Evolutionary conservation across 78 protist genomes (phyloP).

Genomic region (Dictyostelium firmibasis): DNA sequence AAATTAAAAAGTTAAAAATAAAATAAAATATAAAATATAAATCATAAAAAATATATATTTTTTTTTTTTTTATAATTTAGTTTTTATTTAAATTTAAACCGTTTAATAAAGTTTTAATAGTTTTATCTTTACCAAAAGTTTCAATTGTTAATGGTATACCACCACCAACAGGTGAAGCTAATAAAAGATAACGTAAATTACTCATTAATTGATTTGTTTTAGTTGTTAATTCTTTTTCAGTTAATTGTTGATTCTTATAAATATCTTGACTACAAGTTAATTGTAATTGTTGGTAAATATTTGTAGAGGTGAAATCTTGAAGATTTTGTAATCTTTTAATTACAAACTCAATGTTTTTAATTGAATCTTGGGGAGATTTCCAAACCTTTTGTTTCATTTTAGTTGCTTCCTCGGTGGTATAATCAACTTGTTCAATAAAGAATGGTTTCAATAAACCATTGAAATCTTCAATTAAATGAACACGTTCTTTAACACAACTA

Average conservation of each 20-base stretch:
- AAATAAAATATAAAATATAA: not conserved
- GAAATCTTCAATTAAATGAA: conserved; percentile 25
- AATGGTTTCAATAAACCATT: not conserved
- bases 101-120: conserved; percentile 1
- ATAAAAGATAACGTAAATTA: conserved; percentile 9
- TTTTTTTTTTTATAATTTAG: not conserved
- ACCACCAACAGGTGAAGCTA: conserved; percentile 50
- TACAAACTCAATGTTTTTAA: not conserved
- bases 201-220: conserved; percentile 68
- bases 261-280: not conserved
- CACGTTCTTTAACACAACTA: conserved; percentile 65
- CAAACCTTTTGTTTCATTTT: conserved; percentile 59
- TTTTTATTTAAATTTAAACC: conserved; percentile 11
- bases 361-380: not conserved
- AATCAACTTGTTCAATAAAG: not conserved
- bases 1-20: too few species aligned
- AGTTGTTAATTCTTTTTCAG: conserved; percentile 37
- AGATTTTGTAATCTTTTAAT: not conserved
- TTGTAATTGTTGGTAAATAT: conserved; percentile 27
- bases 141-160: conserved; percentile 50
- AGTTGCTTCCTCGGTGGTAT: conserved; percentile 9
- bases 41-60: not conserved
- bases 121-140: conserved; percentile 46
- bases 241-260: not conserved
- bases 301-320: not conserved